A percentile compares a stretch with the other conserved stretches of the same genome.
Conservation (phyloP, 2,329 filamentous ascomycete species). For the Curvularia spicifera region DNA sequence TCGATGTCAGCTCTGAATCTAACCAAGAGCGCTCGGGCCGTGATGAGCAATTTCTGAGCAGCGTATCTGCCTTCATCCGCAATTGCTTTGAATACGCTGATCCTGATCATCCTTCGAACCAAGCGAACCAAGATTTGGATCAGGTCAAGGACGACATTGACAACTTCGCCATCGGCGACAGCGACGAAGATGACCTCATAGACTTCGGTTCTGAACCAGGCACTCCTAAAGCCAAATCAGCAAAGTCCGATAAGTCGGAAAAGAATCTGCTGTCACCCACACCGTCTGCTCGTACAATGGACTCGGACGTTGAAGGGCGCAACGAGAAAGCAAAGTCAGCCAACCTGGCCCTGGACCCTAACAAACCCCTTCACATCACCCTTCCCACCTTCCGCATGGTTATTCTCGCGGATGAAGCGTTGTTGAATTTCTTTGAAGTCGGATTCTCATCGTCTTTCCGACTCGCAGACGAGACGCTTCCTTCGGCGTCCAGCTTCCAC, state of each 20-base stretch:
- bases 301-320: slow-evolving; percentile 40
- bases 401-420: slow-evolving; percentile 89
- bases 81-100: slow-evolving; percentile 98
- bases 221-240: slow-evolving; percentile 40
- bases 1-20: slow-evolving; percentile 55
- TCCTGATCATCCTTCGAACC: slow-evolving; percentile 74
- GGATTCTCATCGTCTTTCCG: slow-evolving; percentile 94
- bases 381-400: slow-evolving; percentile 99
- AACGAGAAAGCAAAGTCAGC: slow-evolving; percentile 71
- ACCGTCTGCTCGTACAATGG: slow-evolving; percentile 31
- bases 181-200: slow-evolving; percentile 71
- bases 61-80: slow-evolving; percentile 93
- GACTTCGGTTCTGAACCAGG: slow-evolving; percentile 57
- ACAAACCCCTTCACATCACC: slow-evolving; percentile 92
- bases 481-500: slow-evolving; percentile 62
- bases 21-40: slow-evolving; percentile 59
- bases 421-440: slow-evolving; percentile 97
- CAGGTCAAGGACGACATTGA: slow-evolving; percentile 48
- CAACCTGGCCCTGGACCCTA: slow-evolving; percentile 89
- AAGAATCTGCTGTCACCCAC: slow-evolving; percentile 36
- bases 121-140: slow-evolving; percentile 49
- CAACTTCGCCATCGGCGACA: slow-evolving; percentile 74
- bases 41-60: slow-evolving; percentile 88
- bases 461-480: slow-evolving; percentile 69
- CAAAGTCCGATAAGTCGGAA: slow-evolving; percentile 40